These are phyloP conservation scores for Starmerella tilneyi DNA, from an alignment of 805 yeast genomes.

Conservation along the genomic window DNA sequence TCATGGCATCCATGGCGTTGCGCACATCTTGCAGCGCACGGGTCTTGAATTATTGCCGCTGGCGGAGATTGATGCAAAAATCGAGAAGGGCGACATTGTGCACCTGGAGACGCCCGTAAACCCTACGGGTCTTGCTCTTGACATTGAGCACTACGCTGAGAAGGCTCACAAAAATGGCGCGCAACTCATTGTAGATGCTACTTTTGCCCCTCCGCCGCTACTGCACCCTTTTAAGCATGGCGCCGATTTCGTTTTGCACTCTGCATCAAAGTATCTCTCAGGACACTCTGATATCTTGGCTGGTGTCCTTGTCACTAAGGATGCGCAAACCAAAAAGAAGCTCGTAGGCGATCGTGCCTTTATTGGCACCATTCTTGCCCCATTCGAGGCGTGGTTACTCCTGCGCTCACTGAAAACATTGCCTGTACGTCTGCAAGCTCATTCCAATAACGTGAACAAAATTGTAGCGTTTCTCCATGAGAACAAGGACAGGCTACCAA, in stretches of 20 bases:
- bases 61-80: slow-evolving; percentile 35
- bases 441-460: slow-evolving; percentile 50
- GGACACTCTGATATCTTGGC: slow-evolving; percentile 89
- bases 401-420: slow-evolving; percentile 73
- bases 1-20: slow-evolving; percentile 73
- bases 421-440: slow-evolving; percentile 59
- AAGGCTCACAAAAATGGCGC: slow-evolving; percentile 75
- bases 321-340: slow-evolving; percentile 47
- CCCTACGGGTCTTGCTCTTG: slow-evolving; percentile 62
- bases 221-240: slow-evolving; percentile 72
- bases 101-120: slow-evolving; percentile 70
- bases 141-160: slow-evolving; percentile 52
- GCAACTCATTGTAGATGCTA: slow-evolving; percentile 62
- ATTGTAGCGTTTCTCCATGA: slow-evolving; percentile 51
- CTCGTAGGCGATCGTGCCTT: slow-evolving; percentile 54
- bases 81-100: slow-evolving; percentile 60
- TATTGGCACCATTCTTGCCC: slow-evolving; percentile 71
- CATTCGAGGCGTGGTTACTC: slow-evolving; percentile 63
- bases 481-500: slow-evolving; percentile 41
- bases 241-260: slow-evolving; percentile 79
- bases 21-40: slow-evolving; percentile 51
- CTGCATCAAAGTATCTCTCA: slow-evolving; percentile 87
- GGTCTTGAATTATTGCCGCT: slow-evolving; percentile 34
- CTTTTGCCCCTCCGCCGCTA: slow-evolving; percentile 90
- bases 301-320: slow-evolving; percentile 63